Evolutionary conservation across 1,284 basidiomycete genomes (phyloP), one percentile per base, ranked within the genome.

Genomic region (Naganishia albida): DNA sequence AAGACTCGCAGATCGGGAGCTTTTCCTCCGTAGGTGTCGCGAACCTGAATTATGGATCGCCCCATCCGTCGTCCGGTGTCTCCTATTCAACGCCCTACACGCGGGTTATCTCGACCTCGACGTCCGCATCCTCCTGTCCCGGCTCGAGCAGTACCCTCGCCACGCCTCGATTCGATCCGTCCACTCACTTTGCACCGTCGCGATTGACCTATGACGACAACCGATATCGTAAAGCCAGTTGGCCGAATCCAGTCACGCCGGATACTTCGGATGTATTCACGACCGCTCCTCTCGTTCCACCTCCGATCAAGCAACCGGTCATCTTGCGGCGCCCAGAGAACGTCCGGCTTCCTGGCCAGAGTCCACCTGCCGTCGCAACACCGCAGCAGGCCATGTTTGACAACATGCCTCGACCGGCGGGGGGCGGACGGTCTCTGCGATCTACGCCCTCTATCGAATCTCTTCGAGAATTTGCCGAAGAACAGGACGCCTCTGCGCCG

Each of bases 381-480:
- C 42, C 38, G 16, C 30, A 49, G 34, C 46, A 50, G 46, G 34
- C 34, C 34, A 10, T 30, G 15, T 40, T 26, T 30, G 16, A 30
- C 13, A 18, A 60, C 48, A 15, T 49, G 44, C 56, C 46, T 39
- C 30, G 48, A 15, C 38, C 12, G 20, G 15, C 44, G 34, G 13
- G 13, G 30, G 49, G 39, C 10, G 56, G 56, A 40, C 30, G 56
- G 18, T 49, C 46, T 13, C 56, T 60, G 7, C 43, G 56, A 15
- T 60, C 56, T 16, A 60, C 56, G 23, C 56, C 56, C 8, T 60
- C 56, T 4, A 60, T 60, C 18, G 56, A 60, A 25, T 60, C 56
- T 10, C 44, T 60, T 38, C 56, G 25, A 18, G 46, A 44, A 1
- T 55, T 30, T 26, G 34, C 34, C 7, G 28, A 30, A n/a, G 44